Evolutionary conservation across 2,329 filamentous ascomycete species (phyloP).

Genomic region (Elsinoe australis): DNA sequence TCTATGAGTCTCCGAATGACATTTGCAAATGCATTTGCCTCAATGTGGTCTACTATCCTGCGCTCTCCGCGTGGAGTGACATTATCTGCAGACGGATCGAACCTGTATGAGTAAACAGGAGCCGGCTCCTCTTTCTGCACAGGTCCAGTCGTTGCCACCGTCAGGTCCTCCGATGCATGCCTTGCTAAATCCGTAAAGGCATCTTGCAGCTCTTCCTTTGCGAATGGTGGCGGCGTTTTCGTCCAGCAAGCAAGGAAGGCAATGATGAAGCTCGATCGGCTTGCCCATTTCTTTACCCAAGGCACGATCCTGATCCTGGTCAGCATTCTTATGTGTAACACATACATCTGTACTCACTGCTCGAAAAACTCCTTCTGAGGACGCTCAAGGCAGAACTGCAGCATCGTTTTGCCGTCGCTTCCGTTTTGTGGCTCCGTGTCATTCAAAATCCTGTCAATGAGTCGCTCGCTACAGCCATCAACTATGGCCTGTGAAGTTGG

Average conservation of each 20-base stretch:
- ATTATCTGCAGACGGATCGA: neutral
- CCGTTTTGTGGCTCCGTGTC: neutral
- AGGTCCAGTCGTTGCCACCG: neutral
- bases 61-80: neutral
- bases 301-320: neutral
- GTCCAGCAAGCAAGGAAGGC: neutral
- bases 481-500: neutral
- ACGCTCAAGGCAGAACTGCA: neutral
- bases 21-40: neutral
- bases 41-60: neutral
- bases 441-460: neutral
- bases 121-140: neutral
- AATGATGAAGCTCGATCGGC: neutral
- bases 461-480: neutral
- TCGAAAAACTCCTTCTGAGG: neutral
- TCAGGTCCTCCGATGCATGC: neutral
- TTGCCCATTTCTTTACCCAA: neutral
- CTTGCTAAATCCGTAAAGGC: neutral
- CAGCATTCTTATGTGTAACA: neutral
- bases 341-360: neutral
- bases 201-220: neutral
- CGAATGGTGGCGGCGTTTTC: neutral
- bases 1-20: neutral
- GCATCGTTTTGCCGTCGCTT: neutral
- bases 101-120: neutral